These are phyloP conservation scores for Coemansia sp. DNA, from an alignment of 371 early-diverging fungal species.

Conservation along the genomic window DNA sequence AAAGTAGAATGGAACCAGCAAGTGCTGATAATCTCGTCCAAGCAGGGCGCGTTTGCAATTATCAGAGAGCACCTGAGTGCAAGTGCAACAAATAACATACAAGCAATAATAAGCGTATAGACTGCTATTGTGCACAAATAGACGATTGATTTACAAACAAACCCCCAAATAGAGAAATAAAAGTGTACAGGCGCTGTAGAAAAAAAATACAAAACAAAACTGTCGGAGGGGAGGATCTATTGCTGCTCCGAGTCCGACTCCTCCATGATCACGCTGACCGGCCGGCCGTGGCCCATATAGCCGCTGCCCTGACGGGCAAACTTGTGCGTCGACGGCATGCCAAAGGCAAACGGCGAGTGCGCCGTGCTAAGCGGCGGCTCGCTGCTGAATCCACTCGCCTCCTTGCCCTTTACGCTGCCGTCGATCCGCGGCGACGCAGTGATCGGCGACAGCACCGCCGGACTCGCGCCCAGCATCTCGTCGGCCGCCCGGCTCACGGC, in stretches of 20 bases:
- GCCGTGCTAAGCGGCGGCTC: not conserved
- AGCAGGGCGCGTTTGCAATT: no score
- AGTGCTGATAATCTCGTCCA: no score
- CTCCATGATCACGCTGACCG: slow-evolving; percentile 37
- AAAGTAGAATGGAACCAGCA: no score
- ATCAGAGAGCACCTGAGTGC: no score
- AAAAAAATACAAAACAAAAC: not conserved
- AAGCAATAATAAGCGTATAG: not conserved
- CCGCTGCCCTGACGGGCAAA: slow-evolving; percentile 12
- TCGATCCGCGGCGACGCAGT: not conserved
- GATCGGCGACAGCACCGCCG: not conserved
- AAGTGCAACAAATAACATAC: not conserved
- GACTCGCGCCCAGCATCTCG: slow-evolving; percentile 9
- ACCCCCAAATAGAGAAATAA: not conserved
- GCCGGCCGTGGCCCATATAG: slow-evolving; percentile 22
- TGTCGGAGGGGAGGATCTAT: not conserved
- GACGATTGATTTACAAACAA: not conserved
- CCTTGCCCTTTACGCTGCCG: not conserved
- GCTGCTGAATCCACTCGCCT: not conserved
- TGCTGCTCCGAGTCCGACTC: slow-evolving; percentile 26
- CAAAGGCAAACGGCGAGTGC: slow-evolving; percentile 1
- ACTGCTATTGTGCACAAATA: not conserved
- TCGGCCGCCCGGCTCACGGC: slow-evolving; percentile 33
- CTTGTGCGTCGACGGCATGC: not conserved
- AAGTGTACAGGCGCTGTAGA: slow-evolving; percentile 4